Evolutionary conservation across 139 green algal species (phyloP).

Genomic region (Haematococcus lacustris): DNA sequence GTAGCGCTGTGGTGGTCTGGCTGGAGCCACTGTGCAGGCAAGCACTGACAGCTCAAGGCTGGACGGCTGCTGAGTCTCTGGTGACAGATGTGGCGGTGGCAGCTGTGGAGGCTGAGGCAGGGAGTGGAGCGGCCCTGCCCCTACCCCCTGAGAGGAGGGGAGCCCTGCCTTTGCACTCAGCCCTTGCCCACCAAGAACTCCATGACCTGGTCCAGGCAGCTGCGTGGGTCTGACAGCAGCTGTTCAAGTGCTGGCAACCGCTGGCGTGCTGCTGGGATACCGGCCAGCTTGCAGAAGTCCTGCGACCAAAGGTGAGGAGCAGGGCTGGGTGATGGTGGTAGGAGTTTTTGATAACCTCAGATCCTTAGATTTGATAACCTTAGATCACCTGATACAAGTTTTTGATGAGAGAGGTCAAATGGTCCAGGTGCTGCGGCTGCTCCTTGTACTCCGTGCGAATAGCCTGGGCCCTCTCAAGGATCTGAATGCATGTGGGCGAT

Average conservation of each 20-base stretch:
- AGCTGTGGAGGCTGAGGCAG: too few species aligned
- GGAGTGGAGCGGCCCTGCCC: too few species aligned
- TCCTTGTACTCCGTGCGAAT: slow-evolving; percentile 37
- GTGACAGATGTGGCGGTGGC: too few species aligned
- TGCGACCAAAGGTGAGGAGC: not conserved
- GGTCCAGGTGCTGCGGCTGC: slow-evolving; percentile 46
- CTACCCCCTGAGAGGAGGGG: too few species aligned
- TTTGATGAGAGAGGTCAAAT: slow-evolving; percentile 42
- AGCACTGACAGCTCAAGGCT: too few species aligned
- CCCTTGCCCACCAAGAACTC: slow-evolving; percentile 37
- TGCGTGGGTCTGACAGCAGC: slow-evolving; percentile 25
- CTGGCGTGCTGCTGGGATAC: slow-evolving; percentile 31
- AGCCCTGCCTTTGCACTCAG: too few species aligned
- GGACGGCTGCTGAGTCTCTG: too few species aligned
- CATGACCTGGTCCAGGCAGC: slow-evolving; percentile 29
- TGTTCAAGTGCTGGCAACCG: slow-evolving; percentile 36
- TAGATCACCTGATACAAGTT: slow-evolving; percentile 43
- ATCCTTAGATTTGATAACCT: too few species aligned
- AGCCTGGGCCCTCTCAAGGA: slow-evolving; percentile 14
- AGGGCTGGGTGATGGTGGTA: slow-evolving; percentile 20
- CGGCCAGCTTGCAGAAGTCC: slow-evolving; percentile 35
- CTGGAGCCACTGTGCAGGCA: too few species aligned
- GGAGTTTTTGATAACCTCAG: slow-evolving; percentile 28
- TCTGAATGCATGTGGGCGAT: not conserved
- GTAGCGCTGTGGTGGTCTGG: too few species aligned